phyloP scores from a whole-genome alignment of 2,329 filamentous ascomycete species.

The Hypoxylon sp. region DNA sequence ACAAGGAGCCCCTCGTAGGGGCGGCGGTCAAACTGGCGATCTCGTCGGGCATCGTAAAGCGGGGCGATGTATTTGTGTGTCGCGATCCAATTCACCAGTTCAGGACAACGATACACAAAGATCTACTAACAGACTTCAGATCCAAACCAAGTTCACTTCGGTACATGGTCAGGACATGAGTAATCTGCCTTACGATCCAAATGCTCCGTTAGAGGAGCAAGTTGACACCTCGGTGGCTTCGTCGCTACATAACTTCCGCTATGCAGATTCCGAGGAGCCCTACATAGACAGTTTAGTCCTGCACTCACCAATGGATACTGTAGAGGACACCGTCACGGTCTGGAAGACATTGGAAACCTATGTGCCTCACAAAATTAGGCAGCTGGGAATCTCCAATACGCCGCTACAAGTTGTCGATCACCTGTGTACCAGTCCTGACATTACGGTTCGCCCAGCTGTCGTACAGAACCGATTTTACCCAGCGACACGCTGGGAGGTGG shows the following conservation, averaged over 20 bases:
- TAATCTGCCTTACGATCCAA: constrained; percentile 71
- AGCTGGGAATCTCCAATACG: constrained; percentile 82
- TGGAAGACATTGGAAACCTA: constrained; percentile 76
- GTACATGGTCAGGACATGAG: constrained; percentile 69
- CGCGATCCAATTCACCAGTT: constrained; percentile 11
- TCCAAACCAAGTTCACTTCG: constrained; percentile 88
- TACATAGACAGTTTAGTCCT: constrained; percentile 82
- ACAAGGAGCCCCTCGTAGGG: constrained; percentile 78
- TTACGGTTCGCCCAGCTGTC: constrained; percentile 61
- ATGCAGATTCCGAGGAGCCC: constrained; percentile 25
- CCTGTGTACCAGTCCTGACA: constrained; percentile 55
- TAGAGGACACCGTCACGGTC: constrained; percentile 67
- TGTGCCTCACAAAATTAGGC: constrained; percentile 71
- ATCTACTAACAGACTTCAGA: constrained; percentile 54
- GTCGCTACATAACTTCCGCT: constrained; percentile 72
- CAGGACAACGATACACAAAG: neutral
- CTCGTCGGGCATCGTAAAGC: constrained; percentile 65
- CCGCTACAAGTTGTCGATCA: constrained; percentile 66
- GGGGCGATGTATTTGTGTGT: constrained; percentile 72
- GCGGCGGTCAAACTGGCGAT: constrained; percentile 73
- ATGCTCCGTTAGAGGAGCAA: constrained; percentile 70
- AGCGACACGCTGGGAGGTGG: constrained; percentile 68
- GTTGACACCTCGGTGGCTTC: constrained; percentile 74
- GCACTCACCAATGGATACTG: constrained; percentile 66
- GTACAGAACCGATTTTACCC: constrained; percentile 82